phyloP scores from a whole-genome alignment of 768 basidiomycete genomes.

The Lentinus tigrinus region DNA sequence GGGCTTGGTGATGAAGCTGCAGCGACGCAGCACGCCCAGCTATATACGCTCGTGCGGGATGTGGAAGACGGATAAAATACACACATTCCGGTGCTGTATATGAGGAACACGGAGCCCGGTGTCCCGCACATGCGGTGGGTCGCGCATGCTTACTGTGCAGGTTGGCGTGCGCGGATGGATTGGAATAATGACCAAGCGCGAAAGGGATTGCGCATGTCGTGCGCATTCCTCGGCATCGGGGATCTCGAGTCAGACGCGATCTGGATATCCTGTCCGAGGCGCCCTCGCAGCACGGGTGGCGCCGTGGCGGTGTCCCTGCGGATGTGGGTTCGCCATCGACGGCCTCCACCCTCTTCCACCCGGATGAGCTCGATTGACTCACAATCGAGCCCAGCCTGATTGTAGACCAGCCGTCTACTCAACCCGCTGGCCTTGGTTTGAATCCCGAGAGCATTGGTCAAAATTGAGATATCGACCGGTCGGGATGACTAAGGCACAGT shows the following conservation, averaged over 20 bases:
- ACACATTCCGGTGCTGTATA: neutral
- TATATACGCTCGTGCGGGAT: slow-evolving; percentile 6
- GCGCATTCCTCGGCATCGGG: slow-evolving; percentile 9
- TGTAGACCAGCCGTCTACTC: no score
- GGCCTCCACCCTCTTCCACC: neutral
- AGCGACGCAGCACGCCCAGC: neutral
- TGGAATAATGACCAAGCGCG: slow-evolving; percentile 6
- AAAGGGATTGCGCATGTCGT: neutral
- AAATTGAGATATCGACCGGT: neutral
- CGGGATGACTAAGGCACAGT: neutral
- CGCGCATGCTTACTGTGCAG: neutral
- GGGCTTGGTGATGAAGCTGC: neutral
- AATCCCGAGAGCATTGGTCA: neutral
- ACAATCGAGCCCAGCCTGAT: no score
- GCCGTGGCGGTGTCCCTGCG: neutral
- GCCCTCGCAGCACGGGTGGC: no score
- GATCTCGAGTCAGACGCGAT: slow-evolving; percentile 2
- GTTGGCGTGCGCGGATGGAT: neutral
- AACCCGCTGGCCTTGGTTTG: no score
- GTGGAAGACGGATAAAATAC: neutral
- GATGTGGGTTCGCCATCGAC: neutral
- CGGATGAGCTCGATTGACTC: neutral
- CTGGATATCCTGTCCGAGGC: neutral
- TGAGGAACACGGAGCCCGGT: neutral
- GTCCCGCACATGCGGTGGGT: neutral